Conservation (phyloP, 805 yeast genomes). For the Wickerhamiella australiensis region DNA sequence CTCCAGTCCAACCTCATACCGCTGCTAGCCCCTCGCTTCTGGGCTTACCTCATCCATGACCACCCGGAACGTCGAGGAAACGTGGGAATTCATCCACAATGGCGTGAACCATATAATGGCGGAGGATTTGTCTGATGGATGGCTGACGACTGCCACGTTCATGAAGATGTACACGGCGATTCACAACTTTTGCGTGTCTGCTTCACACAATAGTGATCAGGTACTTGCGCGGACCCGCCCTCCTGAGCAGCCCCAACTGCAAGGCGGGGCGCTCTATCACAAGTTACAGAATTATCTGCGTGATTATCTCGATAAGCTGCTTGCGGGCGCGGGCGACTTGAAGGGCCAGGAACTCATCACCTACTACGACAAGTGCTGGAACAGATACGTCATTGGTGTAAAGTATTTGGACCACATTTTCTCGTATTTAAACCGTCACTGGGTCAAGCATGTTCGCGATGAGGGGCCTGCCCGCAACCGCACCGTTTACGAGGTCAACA, state of each 20-base stretch:
- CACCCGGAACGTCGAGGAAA: constrained; percentile 26
- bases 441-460: constrained; percentile 93
- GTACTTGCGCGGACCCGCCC: constrained; percentile 12
- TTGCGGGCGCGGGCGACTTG: constrained; percentile 17
- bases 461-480: constrained; percentile 57
- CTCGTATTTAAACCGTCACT: constrained; percentile 90
- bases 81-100: constrained; percentile 32
- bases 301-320: constrained; percentile 33
- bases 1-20: neutral
- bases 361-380: constrained; percentile 81
- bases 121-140: constrained; percentile 28
- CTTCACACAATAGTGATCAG: constrained; percentile 17
- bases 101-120: constrained; percentile 33
- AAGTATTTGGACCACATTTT: constrained; percentile 83
- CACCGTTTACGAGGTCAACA: constrained; percentile 82
- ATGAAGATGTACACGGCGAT: constrained; percentile 87
- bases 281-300: constrained; percentile 56
- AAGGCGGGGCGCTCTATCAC: constrained; percentile 81
- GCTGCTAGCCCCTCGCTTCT: too few relatives aligned
- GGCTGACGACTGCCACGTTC: constrained; percentile 41
- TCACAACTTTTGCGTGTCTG: constrained; percentile 72
- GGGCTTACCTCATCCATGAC: constrained; percentile 11
- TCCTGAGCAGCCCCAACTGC: constrained; percentile 35
- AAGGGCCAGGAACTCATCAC: constrained; percentile 40
- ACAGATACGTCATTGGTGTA: constrained; percentile 81